Evolutionary conservation across 2,329 filamentous ascomycete genomes (phyloP).

Genomic region (Fusarium tanahbumbuense): DNA sequence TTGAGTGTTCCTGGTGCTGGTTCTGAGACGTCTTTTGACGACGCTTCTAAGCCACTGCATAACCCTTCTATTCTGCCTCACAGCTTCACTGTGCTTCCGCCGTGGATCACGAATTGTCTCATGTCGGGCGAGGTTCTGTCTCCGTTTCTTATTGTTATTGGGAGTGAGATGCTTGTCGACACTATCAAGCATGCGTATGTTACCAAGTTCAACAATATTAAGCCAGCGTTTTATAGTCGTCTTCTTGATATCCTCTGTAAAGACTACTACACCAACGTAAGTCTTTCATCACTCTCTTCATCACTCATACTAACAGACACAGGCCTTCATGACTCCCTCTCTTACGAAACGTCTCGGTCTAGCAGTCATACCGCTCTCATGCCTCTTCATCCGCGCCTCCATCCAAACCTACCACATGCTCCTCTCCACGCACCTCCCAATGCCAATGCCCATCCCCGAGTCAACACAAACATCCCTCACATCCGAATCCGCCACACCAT

Average conservation of each 20-base stretch:
- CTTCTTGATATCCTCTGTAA: conserved; percentile 95
- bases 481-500: conserved; percentile 70
- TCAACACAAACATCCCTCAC: conserved; percentile 74
- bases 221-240: conserved; percentile 86
- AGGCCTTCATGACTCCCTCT: conserved; percentile 92
- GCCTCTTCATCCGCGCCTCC: conserved; percentile 92
- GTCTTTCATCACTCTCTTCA: conserved; percentile 41
- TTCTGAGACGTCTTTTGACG: conserved; percentile 59
- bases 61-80: conserved; percentile 83
- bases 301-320: conserved; percentile 12
- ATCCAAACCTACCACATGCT: conserved; percentile 99
- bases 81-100: conserved; percentile 90
- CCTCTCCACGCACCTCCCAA: conserved; percentile 84
- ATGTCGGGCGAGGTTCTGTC: conserved; percentile 86
- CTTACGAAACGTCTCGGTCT: conserved; percentile 89
- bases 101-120: conserved; percentile 63
- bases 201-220: conserved; percentile 98
- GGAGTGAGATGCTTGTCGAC: conserved; percentile 96
- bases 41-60: conserved; percentile 69
- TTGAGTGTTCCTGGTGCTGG: conserved; percentile 72
- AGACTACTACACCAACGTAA: conserved; percentile 94
- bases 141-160: conserved; percentile 92
- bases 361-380: conserved; percentile 91
- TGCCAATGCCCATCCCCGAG: conserved; percentile 73
- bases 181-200: conserved; percentile 98